Conservation (phyloP, 1,284 basidiomycete species). For the Malassezia japonica region DNA sequence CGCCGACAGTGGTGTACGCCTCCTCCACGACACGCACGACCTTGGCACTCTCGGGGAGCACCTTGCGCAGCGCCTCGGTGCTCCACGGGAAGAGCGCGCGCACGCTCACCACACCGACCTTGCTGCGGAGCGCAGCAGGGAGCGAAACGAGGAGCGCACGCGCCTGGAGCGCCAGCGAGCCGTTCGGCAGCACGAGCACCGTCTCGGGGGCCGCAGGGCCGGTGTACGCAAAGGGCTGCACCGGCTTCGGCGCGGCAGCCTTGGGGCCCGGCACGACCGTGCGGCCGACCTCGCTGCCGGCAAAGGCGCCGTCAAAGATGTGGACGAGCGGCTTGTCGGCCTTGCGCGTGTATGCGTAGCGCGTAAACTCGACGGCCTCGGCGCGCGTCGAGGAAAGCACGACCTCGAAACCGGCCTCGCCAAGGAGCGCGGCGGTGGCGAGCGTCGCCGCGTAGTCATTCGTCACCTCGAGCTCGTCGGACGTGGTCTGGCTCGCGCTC, state of each 20-base stretch:
- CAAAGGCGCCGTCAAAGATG: constrained; percentile 46
- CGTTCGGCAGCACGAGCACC: constrained; percentile 41
- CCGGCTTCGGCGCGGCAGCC: constrained; percentile 57
- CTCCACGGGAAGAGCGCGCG: constrained; percentile 37
- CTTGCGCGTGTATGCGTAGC: constrained; percentile 34
- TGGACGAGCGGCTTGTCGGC: constrained; percentile 32
- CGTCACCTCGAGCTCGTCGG: constrained; percentile 26
- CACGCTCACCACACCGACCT: constrained; percentile 35
- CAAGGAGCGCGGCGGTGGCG: constrained; percentile 33
- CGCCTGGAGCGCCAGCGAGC: constrained; percentile 35
- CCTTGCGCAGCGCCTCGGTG: constrained; percentile 30
- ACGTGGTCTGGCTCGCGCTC: constrained; percentile 30
- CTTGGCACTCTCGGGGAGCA: constrained; percentile 32
- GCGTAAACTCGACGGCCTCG: constrained; percentile 41
- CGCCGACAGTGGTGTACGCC: constrained; percentile 20
- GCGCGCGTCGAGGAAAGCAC: constrained; percentile 36
- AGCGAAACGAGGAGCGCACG: constrained; percentile 33
- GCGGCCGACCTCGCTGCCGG: constrained; percentile 34
- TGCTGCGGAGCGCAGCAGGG: constrained; percentile 24
- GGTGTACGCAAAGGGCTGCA: constrained; percentile 50
- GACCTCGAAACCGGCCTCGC: constrained; percentile 32
- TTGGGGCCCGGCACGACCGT: constrained; percentile 27
- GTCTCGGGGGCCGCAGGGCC: constrained; percentile 35
- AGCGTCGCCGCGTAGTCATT: constrained; percentile 46
- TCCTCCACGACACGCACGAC: constrained; percentile 42